Base-by-base conservation (phyloP, 129 eudicot species). In the Sambucus nigra region DNA sequence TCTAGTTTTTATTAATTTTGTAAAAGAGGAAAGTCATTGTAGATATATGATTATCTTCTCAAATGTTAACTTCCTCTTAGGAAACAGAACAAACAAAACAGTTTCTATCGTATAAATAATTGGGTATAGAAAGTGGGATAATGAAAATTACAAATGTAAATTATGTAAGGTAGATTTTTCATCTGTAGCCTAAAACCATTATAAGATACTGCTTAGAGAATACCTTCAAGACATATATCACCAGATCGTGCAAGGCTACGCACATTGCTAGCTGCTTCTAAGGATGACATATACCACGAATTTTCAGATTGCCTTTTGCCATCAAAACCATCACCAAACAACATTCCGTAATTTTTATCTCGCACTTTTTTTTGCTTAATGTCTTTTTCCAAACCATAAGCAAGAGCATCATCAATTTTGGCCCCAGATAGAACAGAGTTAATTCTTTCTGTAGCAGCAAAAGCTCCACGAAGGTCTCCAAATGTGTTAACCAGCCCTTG, bases 401-500 rank as follows among this genome's bases (percentile, higher is more conserved):
- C 88, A 64, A 91, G 79, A 14, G 88, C 79, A 63, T 81, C 86
- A 79, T 91, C 98, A 59, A 79, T 68, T 74, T 91, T 85, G 27
- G 94, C 71, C 45, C 71, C 83, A 61, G 88, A 78, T 51, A 91
- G 57, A 55, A 91, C 80, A 2, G 89, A 81, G 64, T 91, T 91
- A 50, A 91, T 91, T 71, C 98, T 91, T 52, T 91, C 98, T 11
- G 87, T 69, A 60, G 98, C 95, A 53, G 98, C 98, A 73, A 91
- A 79, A 39, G 98, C 81, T 51, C 93, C 98, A 59, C 98, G 86
- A 53, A 91, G 79, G 74, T 91, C 98, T 66, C 98, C 98, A 59
- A 85, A 66, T 20, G 98, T 81, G 77, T 91, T 85, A 60, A 91
- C 98, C 62, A 91, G 67, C 61, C 98, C 98, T 91, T 91, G 98